Conservation (phyloP, 768 basidiomycete species). For the Tylopilus sp. region DNA sequence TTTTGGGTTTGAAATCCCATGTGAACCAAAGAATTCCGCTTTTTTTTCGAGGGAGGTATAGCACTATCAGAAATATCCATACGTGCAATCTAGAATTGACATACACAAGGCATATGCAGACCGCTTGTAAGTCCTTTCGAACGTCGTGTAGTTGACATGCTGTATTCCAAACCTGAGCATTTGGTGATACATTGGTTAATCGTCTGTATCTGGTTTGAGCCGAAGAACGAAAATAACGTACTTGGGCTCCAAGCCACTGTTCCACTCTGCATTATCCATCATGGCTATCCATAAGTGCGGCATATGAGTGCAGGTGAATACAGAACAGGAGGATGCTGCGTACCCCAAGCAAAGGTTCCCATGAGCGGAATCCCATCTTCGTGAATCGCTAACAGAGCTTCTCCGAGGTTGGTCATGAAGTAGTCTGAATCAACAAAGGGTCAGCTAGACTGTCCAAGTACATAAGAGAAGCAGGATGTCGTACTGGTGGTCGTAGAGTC, state of each 20-base stretch:
- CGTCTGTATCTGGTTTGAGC: neutral
- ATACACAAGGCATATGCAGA: neutral
- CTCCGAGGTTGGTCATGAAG: neutral
- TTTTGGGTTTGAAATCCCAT: too few relatives aligned
- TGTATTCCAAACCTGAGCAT: neutral
- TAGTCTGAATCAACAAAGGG: neutral
- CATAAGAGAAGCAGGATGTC: too few relatives aligned
- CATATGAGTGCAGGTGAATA: neutral
- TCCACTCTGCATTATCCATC: neutral
- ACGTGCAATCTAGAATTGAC: too few relatives aligned
- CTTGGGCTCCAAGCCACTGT: neutral
- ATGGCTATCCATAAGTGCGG: neutral
- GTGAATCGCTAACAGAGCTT: neutral
- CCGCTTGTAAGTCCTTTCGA: neutral
- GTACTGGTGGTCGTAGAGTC: too few relatives aligned
- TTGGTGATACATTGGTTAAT: neutral
- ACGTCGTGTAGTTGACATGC: neutral
- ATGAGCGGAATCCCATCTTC: neutral
- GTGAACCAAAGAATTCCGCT: too few relatives aligned
- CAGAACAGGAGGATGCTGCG: neutral
- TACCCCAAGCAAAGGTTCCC: neutral
- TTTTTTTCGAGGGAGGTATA: too few relatives aligned
- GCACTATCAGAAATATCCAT: too few relatives aligned
- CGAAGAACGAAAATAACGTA: too few relatives aligned
- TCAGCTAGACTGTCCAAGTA: too few relatives aligned